phyloP scores from a whole-genome alignment of 1,284 basidiomycete genomes.

The Puccinia brachypodii region DNA sequence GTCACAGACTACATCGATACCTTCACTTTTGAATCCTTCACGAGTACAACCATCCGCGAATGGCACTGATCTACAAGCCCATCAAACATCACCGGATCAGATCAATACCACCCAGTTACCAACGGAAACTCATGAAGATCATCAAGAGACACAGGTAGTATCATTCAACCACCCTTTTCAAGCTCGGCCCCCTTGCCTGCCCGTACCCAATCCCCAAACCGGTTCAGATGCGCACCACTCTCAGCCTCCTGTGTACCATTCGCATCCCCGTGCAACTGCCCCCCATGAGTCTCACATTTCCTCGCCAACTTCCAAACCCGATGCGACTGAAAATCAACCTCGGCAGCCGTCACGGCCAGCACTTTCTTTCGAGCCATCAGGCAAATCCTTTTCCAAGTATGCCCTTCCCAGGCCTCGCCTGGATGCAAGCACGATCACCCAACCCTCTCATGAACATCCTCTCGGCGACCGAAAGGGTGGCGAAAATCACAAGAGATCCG shows the following conservation, averaged over 20 bases:
- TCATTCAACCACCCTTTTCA: not conserved
- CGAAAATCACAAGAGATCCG: not conserved
- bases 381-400: not conserved
- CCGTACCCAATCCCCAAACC: not conserved
- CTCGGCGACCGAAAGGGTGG: not conserved
- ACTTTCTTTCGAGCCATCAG: not conserved
- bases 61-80: not conserved
- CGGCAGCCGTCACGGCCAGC: not conserved
- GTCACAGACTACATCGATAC: not conserved
- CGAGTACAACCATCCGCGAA: not conserved
- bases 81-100: not conserved
- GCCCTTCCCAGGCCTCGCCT: not conserved
- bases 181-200: not conserved
- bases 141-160: not conserved
- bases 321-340: not conserved
- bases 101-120: not conserved
- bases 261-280: not conserved
- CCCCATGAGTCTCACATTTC: not conserved
- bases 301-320: not conserved
- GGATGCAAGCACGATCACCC: not conserved
- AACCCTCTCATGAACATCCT: not conserved
- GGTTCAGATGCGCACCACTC: not conserved
- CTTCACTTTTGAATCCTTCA: not conserved
- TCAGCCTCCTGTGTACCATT: not conserved
- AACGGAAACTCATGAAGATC: not conserved